phyloP scores from a whole-genome alignment of 192 early-diverging fungal genomes.

The Jimgerdemannia lactiflua region DNA sequence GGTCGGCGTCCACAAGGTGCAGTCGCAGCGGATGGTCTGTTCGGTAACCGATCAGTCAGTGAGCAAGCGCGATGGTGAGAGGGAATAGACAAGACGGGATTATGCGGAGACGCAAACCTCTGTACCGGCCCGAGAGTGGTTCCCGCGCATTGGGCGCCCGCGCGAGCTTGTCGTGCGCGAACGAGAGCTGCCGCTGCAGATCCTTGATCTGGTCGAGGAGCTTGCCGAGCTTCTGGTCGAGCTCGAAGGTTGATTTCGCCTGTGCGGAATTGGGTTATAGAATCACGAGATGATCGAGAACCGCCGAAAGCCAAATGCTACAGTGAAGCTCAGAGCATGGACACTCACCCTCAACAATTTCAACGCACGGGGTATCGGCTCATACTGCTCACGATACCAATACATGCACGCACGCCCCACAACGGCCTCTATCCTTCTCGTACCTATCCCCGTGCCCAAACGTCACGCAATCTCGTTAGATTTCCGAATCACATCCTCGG shows the following conservation, averaged over 20 bases:
- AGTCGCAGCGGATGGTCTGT: constrained; percentile 19
- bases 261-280: not conserved
- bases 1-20: constrained; percentile 32
- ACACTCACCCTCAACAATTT: constrained; percentile 29
- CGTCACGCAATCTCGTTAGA: too few species aligned
- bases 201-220: constrained; percentile 36
- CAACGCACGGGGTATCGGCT: constrained; percentile 36
- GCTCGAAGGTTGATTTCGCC: constrained; percentile 29
- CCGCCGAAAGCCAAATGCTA: not conserved
- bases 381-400: constrained; percentile 41
- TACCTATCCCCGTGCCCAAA: constrained; percentile 23
- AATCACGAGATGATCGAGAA: not conserved
- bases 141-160: constrained; percentile 15
- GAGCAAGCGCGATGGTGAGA: not conserved
- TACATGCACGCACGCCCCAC: constrained; percentile 41
- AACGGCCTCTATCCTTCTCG: constrained; percentile 58
- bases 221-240: constrained; percentile 41
- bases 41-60: not conserved
- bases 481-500: too few species aligned
- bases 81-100: not conserved
- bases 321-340: constrained; percentile 17
- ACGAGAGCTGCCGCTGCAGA: constrained; percentile 30
- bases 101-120: constrained; percentile 1
- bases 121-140: not conserved
- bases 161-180: constrained; percentile 40